Evolutionary conservation across 148 eudicot species (phyloP), one percentile per base, ranked within the genome.

Genomic region (Rhododendron simsii): DNA sequence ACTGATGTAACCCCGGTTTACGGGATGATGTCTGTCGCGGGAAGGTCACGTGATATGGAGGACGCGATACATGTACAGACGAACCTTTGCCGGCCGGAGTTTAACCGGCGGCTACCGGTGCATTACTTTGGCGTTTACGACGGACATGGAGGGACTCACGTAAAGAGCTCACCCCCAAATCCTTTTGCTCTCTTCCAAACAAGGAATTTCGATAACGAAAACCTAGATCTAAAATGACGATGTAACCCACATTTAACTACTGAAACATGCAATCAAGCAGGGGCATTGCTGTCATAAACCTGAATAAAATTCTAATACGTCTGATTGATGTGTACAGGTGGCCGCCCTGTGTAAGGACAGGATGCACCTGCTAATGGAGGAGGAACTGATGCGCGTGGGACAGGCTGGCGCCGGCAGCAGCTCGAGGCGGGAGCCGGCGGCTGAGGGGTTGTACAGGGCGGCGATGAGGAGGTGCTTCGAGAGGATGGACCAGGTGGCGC

Each of bases 81-180:
- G 48, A 81, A 80, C 47, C 79, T 91, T 6, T 92, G 91, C 80
- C 51, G 87, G 7, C 94, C 94, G 55, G 85, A 80, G 35, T 80
- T 91, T 30, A 77, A 86, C 65, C 81, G 76, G 9, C 35, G 41
- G 14, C 79, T 28, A 0, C 94, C 92, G 16, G 92, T 92, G 69
- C 93, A 92, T 80, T 92, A 82, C 87, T 91, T 90, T 37, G 93
- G 85, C 18, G 93, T 92, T 23, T 92, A 16, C 65, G 93, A 92
- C 59, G 94, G 94, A 18, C 94, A 92, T 35, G 93, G 93, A 30
- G 93, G 94, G 4, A 13, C 90, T 87, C 90, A 91, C 37, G 94
- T 91, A 90, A 78, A 87, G 73, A 85, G 4, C 21, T 82, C 33
- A 4, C 51, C 77, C 7, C 65, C 15, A 48, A 48, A 18, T 81